These are phyloP conservation scores for Adansonia madagascariensis DNA, from an alignment of 441 rosid genomes.

Conservation along the genomic window DNA sequence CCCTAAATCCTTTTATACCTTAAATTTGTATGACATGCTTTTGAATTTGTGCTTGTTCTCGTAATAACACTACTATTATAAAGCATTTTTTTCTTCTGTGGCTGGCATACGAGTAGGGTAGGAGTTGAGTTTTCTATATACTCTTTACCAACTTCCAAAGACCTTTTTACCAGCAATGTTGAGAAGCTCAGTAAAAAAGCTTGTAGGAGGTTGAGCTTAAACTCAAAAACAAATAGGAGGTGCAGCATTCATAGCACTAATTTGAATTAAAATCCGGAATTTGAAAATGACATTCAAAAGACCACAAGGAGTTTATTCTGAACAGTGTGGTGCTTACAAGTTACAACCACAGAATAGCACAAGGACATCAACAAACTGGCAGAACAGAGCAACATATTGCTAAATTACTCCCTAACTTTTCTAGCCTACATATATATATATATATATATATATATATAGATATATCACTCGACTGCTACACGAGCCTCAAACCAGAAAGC, in stretches of 20 bases:
- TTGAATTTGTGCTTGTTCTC: too few species aligned
- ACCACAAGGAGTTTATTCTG: not conserved
- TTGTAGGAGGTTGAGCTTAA: not conserved
- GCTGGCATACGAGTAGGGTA: too few species aligned
- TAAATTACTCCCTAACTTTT: not conserved
- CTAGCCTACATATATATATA: not conserved
- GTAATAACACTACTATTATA: too few species aligned
- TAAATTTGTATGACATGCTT: too few species aligned
- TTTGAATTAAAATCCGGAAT: not conserved
- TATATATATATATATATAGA: too few species aligned
- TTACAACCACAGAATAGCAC: not conserved
- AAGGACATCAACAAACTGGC: not conserved
- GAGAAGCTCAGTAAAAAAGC: not conserved
- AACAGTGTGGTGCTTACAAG: conserved; percentile 6
- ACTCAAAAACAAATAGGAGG: not conserved
- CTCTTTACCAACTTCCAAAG: not conserved
- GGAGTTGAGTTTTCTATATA: too few species aligned
- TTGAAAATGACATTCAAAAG: not conserved
- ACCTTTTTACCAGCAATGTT: not conserved
- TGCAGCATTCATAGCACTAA: not conserved
- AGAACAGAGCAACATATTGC: not conserved
- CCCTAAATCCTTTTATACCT: too few species aligned
- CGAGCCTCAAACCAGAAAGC: not conserved
- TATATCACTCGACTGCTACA: not conserved
- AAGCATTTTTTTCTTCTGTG: too few species aligned